phyloP scores from a whole-genome alignment of 1,139 yeast genomes.

The Blastobotrys niveus region DNA sequence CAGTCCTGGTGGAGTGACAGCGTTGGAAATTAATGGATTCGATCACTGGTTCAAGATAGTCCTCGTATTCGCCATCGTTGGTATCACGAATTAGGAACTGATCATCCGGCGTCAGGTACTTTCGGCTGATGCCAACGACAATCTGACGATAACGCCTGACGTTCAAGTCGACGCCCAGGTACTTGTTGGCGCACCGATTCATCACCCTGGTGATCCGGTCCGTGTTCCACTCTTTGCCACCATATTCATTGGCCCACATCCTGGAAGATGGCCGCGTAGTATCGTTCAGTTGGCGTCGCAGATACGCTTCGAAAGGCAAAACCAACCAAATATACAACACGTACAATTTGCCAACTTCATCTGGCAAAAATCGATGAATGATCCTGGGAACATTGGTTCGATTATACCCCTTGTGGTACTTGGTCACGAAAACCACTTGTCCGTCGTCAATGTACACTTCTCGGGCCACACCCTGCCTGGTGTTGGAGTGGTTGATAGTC shows the following conservation, averaged over 20 bases:
- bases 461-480: background rate
- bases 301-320: background rate
- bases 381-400: background rate
- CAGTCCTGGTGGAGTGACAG: background rate
- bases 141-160: background rate
- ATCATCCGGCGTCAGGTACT: background rate
- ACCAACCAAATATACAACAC: constrained; percentile 2
- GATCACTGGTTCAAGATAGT: no score
- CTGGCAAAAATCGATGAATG: constrained; percentile 4
- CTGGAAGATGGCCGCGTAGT: no score
- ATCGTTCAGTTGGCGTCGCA: background rate
- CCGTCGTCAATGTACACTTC: constrained; percentile 2
- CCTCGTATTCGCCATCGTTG: background rate
- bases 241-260: background rate
- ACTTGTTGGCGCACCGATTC: background rate
- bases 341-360: background rate
- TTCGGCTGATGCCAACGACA: background rate
- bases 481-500: background rate
- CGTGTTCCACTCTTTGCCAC: background rate
- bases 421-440: background rate
- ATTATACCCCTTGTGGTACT: background rate
- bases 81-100: background rate
- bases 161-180: background rate
- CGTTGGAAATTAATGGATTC: no score
- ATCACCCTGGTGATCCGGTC: background rate